Conservation (phyloP, 2,329 filamentous ascomycete species). For the Pseudogymnoascus sp. region DNA sequence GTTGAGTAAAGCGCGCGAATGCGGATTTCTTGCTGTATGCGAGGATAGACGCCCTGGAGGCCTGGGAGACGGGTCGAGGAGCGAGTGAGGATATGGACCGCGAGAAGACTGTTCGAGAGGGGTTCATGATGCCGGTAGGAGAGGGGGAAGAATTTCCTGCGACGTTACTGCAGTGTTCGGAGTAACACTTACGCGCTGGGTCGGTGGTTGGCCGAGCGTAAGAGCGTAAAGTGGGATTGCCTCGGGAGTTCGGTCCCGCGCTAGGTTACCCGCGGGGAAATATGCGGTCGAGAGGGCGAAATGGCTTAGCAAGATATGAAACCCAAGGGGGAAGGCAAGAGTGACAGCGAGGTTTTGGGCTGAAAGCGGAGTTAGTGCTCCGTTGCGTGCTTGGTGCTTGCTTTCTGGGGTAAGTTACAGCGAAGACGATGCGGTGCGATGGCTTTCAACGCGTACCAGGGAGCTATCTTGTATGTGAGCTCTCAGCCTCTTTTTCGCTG, state of each 20-base stretch:
- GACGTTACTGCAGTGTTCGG: background rate
- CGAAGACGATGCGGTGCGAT: background rate
- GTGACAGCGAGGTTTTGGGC: background rate
- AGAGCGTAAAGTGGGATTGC: background rate
- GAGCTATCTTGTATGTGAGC: background rate
- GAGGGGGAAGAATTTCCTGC: conserved; percentile 8
- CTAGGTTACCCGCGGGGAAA: conserved; percentile 5
- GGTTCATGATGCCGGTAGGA: conserved; percentile 4
- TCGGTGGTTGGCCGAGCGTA: background rate
- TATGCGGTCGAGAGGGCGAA: background rate
- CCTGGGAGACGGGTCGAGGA: conserved; percentile 9
- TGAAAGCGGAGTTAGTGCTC: background rate
- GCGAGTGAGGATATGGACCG: conserved; percentile 10
- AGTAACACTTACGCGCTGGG: conserved; percentile 1
- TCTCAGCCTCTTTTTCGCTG: background rate
- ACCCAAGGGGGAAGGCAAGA: background rate
- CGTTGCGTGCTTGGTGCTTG: background rate
- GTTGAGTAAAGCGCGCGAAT: conserved; percentile 14
- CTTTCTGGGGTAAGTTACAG: background rate
- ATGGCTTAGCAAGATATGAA: background rate
- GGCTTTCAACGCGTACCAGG: background rate
- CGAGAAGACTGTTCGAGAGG: conserved; percentile 15
- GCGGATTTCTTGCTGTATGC: background rate
- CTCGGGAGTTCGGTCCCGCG: conserved; percentile 1
- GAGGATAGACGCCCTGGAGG: conserved; percentile 7